These are phyloP conservation scores for Mariannaea elegans DNA, from an alignment of 2,329 filamentous ascomycete species.

Conservation along the genomic window DNA sequence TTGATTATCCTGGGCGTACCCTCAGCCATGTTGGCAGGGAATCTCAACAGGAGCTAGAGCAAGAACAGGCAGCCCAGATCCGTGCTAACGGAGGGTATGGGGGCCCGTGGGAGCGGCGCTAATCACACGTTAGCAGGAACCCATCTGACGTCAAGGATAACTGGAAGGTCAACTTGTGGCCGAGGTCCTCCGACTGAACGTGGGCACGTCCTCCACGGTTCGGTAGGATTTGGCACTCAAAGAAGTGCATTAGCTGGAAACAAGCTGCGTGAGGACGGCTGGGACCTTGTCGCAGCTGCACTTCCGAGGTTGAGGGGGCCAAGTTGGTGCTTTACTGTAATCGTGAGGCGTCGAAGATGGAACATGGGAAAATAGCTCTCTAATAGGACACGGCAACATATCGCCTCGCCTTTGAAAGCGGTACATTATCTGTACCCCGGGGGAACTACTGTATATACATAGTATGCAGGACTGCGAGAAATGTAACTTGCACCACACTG, in stretches of 20 bases:
- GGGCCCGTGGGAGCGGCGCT: constrained; percentile 16
- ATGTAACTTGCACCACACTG: constrained; percentile 3
- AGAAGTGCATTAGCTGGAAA: constrained; percentile 15
- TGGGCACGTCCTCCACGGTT: constrained; percentile 17
- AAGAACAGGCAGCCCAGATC: constrained; percentile 26
- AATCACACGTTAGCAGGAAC: constrained; percentile 28
- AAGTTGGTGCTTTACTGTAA: constrained; percentile 2
- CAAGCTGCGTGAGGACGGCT: constrained; percentile 1
- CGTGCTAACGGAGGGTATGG: constrained; percentile 18
- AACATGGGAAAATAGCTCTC: neutral
- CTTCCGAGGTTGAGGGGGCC: constrained; percentile 9
- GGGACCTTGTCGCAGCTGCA: constrained; percentile 5
- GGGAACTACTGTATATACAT: neutral
- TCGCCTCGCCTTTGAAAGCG: neutral
- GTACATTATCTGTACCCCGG: neutral
- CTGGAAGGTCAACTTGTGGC: constrained; percentile 27
- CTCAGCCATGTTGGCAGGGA: neutral
- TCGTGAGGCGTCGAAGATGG: constrained; percentile 3
- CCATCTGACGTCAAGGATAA: constrained; percentile 39
- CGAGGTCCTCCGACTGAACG: constrained; percentile 34
- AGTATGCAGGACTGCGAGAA: neutral
- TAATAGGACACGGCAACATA: neutral
- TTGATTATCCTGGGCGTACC: neutral
- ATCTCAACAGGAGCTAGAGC: constrained; percentile 21
- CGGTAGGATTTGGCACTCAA: constrained; percentile 11